Percentiles rank a stretch among this genome's conserved stretches.
Evolutionary conservation across 345 rosid genomes (phyloP).

Genomic region (Schrenkiella parvula): DNA sequence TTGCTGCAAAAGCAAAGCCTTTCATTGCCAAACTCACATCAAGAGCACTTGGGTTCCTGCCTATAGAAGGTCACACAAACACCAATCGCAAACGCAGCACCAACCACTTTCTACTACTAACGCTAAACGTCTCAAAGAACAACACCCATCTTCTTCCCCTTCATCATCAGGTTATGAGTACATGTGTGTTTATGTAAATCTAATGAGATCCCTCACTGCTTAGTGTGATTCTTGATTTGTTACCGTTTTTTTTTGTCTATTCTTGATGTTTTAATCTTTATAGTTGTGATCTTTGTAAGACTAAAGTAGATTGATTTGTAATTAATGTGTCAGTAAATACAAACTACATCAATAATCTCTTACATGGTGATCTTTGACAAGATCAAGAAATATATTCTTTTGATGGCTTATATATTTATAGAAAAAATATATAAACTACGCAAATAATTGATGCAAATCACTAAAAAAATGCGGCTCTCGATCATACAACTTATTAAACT

Average conservation of each 20-base stretch:
- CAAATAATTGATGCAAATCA: background rate
- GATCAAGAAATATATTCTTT: background rate
- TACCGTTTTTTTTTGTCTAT: background rate
- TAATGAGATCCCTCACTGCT: background rate
- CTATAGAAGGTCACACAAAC: conserved; percentile 36
- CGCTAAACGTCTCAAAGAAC: conserved; percentile 26
- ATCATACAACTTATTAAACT: background rate
- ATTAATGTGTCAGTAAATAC: background rate
- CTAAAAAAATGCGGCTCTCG: background rate
- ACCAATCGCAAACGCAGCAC: conserved; percentile 4
- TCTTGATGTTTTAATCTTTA: background rate
- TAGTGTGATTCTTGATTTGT: background rate
- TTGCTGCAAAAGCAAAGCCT: conserved; percentile 56
- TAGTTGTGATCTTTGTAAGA: background rate
- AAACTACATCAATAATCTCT: background rate
- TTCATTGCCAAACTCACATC: conserved; percentile 58
- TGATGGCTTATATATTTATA: background rate
- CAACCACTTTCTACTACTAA: conserved; percentile 6
- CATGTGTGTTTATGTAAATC: background rate
- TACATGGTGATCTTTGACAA: background rate
- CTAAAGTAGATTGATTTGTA: background rate
- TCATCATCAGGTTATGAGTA: conserved; percentile 18
- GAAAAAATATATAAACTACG: background rate
- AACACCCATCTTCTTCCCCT: conserved; percentile 7
- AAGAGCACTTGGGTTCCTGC: conserved; percentile 77